Evolutionary conservation across 441 rosid species (phyloP).

Genomic region (Syzygium malaccense): DNA sequence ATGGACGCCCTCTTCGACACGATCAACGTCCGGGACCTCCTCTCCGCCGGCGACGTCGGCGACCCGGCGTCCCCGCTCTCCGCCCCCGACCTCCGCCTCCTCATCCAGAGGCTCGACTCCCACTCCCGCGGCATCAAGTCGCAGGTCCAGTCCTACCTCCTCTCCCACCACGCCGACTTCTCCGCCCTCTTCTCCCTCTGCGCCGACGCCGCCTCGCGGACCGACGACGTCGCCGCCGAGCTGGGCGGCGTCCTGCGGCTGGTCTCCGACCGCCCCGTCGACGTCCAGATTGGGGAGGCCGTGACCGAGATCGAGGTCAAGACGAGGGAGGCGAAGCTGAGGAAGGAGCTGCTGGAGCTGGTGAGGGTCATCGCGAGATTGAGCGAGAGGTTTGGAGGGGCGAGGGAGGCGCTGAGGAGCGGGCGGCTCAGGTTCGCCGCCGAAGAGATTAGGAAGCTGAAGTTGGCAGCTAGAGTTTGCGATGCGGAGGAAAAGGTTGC

Average conservation of each 20-base stretch:
- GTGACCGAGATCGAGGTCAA: slow-evolving; percentile 50
- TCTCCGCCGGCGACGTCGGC: slow-evolving; percentile 64
- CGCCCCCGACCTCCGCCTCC: slow-evolving; percentile 97
- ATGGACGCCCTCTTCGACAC: slow-evolving; percentile 76
- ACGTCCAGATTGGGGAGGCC: slow-evolving; percentile 51
- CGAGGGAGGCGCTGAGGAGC: slow-evolving; percentile 41
- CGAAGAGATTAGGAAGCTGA: slow-evolving; percentile 64
- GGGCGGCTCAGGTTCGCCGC: slow-evolving; percentile 68
- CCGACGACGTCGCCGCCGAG: slow-evolving; percentile 33
- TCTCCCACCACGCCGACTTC: slow-evolving; percentile 73
- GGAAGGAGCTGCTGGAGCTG: slow-evolving; percentile 56
- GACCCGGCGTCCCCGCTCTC: slow-evolving; percentile 80
- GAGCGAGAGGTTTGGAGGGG: slow-evolving; percentile 54
- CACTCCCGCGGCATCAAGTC: slow-evolving; percentile 87
- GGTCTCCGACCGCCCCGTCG: slow-evolving; percentile 55
- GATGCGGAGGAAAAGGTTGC: slow-evolving; percentile 30
- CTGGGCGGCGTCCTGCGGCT: slow-evolving; percentile 38
- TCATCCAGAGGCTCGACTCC: slow-evolving; percentile 67
- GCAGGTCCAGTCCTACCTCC: slow-evolving; percentile 77
- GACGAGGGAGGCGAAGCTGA: slow-evolving; percentile 49
- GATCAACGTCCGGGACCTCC: slow-evolving; percentile 78
- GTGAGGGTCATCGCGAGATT: slow-evolving; percentile 53
- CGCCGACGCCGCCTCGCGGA: slow-evolving; percentile 50
- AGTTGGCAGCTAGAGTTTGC: slow-evolving; percentile 53
- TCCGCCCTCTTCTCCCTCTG: slow-evolving; percentile 74